Evolutionary conservation across 2,329 filamentous ascomycete species (phyloP).

Genomic region (Coccinonectria pachysandricola): DNA sequence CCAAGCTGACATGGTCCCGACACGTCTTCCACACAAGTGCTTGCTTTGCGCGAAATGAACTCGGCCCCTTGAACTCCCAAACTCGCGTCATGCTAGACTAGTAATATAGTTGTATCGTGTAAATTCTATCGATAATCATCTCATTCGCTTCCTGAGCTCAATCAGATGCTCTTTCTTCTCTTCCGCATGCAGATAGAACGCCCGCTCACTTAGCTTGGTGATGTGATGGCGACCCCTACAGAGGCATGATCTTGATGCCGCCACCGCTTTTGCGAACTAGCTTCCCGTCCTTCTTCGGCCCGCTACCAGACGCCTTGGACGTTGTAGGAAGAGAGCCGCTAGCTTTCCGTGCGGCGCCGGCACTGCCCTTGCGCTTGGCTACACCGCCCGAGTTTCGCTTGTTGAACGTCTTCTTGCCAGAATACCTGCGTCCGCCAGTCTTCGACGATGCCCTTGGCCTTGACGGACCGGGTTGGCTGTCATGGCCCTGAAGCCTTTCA

Average conservation of each 20-base stretch:
- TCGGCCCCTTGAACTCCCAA: no score
- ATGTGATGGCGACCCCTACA: no score
- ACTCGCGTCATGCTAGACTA: no score
- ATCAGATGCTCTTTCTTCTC: no score
- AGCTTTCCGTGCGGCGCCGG: constrained; percentile 19
- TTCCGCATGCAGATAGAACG: no score
- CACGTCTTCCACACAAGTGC: no score
- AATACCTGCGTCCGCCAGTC: constrained; percentile 20
- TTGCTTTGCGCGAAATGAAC: no score
- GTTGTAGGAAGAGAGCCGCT: constrained; percentile 20
- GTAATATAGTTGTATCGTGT: no score
- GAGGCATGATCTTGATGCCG: constrained; percentile 29
- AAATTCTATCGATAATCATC: no score
- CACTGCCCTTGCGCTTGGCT: constrained; percentile 19
- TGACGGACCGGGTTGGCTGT: constrained; percentile 16
- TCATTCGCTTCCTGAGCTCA: no score
- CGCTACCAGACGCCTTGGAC: constrained; percentile 11
- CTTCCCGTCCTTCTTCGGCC: constrained; percentile 19
- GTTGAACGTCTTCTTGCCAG: constrained; percentile 20
- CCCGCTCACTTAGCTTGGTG: no score
- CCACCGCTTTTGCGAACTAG: constrained; percentile 24
- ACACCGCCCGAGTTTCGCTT: constrained; percentile 21
- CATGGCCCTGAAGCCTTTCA: constrained; percentile 20
- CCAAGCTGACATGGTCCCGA: no score
- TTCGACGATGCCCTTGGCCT: constrained; percentile 17